Evolutionary conservation across 2,329 filamentous ascomycete genomes (phyloP), one percentile per base, ranked within the genome.

Genomic region (Penicillium sp.): DNA sequence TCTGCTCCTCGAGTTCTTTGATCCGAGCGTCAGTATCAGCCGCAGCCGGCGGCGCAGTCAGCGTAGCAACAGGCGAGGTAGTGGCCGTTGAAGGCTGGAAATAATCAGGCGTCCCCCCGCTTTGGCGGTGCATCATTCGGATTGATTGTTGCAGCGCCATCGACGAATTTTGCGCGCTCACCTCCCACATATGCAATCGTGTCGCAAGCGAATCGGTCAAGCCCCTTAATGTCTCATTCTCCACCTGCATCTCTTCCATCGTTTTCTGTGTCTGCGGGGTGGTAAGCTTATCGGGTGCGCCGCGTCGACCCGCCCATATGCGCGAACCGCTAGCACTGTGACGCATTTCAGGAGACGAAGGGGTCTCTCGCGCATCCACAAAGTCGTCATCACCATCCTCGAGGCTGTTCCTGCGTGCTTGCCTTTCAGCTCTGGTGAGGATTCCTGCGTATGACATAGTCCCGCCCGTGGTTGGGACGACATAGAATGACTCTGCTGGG

Each of bases 381-480:
- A 97, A 97, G 70, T 93, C 90, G 57, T 95, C 91, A 31, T 92
- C 88, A 33, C 85, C 86, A 31, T 89, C 84, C n/a, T 87, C 84
- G 3, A 83, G 78, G 58, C 80, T 79, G 40, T 73, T 77, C 25
- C 71, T 67, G 27, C 74, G 74, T 8, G 73, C 71, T 53, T 77
- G 73, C 54, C 77, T 81, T 60, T 79, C 76, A 8, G 77, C 77
- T 27, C 80, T 75, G 33, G 75, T 88, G 21, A 96, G 80, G 52
- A 99, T 97, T 61, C 89, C 92, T 45, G 94, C 93, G 70, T 97
- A 99, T 0, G 92, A 94, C 59, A 93, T 89, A 3, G 92, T 97
- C 62, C 93, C 92, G 6, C 94, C 93, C 19, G 90, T 91, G 0
- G 90, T 90, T 4, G 93, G 94, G 1, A 99, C 94, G 1, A 97